Evolutionary conservation across 2,329 filamentous ascomycete genomes (phyloP).

Genomic region (Mollisiaceae sp.): DNA sequence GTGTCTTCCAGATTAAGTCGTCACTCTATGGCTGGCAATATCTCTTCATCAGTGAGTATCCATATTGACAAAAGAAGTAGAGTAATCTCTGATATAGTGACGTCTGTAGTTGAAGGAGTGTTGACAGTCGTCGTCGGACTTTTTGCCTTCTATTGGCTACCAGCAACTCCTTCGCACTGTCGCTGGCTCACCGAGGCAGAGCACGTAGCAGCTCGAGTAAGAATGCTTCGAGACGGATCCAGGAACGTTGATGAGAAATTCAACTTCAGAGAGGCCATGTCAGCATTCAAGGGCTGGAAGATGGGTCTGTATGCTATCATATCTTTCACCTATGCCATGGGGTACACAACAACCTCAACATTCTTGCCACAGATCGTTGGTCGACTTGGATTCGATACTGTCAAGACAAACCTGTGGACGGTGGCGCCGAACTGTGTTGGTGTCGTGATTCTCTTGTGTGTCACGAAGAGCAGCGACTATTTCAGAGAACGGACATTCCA

Average conservation of each 20-base stretch:
- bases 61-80: too few species aligned
- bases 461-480: conserved; percentile 51
- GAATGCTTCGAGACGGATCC: conserved; percentile 49
- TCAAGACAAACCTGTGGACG: conserved; percentile 57
- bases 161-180: conserved; percentile 36
- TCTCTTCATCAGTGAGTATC: conserved; percentile 16
- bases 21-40: conserved; percentile 53
- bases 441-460: conserved; percentile 50
- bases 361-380: conserved; percentile 60
- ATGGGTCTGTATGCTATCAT: conserved; percentile 48
- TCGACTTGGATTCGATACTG: conserved; percentile 53
- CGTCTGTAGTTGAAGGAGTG: conserved; percentile 23
- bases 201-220: conserved; percentile 55
- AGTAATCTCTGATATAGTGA: neutral
- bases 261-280: conserved; percentile 55
- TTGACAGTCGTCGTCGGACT: conserved; percentile 38
- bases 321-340: conserved; percentile 41
- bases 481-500: conserved; percentile 53
- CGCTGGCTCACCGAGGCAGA: conserved; percentile 30
- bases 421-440: conserved; percentile 56
- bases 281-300: conserved; percentile 50
- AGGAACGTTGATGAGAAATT: conserved; percentile 59
- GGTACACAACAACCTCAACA: conserved; percentile 53
- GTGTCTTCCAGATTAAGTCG: conserved; percentile 52
- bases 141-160: conserved; percentile 34